Evolutionary conservation across 495 filamentous ascomycete genomes (phyloP).

Genomic region (Trichoderma asperelloides): DNA sequence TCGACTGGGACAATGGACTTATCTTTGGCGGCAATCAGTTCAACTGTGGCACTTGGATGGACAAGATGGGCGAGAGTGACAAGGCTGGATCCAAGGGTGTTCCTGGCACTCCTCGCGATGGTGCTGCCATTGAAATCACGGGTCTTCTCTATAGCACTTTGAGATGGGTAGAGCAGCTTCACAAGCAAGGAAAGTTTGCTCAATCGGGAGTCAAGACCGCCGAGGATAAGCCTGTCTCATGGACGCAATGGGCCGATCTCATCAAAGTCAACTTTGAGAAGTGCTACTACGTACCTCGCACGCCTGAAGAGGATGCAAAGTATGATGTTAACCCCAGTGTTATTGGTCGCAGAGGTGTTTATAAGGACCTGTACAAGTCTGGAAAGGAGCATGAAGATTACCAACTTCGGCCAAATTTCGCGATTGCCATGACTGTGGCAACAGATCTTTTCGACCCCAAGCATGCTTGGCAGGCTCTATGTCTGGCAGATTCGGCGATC

Average conservation of each 20-base stretch:
- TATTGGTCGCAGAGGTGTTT: constrained; percentile 86
- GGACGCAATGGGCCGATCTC: constrained; percentile 68
- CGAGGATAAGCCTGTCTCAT: constrained; percentile 54
- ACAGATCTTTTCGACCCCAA: constrained; percentile 73
- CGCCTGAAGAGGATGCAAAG: constrained; percentile 55
- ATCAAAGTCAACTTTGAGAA: constrained; percentile 84
- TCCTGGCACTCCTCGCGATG: constrained; percentile 94
- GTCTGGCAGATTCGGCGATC: constrained; percentile 66
- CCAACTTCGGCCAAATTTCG: constrained; percentile 87
- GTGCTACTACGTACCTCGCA: constrained; percentile 74
- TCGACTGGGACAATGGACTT: constrained; percentile 88
- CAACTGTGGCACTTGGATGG: constrained; percentile 99
- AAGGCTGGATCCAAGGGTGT: constrained; percentile 85
- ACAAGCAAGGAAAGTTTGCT: constrained; percentile 56
- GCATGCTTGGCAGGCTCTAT: constrained; percentile 69
- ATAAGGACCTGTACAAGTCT: constrained; percentile 90
- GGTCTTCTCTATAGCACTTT: constrained; percentile 86
- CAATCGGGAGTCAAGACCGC: constrained; percentile 59
- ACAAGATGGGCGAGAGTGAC: constrained; percentile 99
- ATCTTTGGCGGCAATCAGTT: constrained; percentile 87
- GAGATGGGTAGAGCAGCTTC: constrained; percentile 63
- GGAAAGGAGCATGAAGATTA: constrained; percentile 97
- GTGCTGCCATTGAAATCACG: constrained; percentile 89
- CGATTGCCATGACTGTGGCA: constrained; percentile 91
- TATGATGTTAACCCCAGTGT: constrained; percentile 74